These are phyloP conservation scores for Xylaria sp. DNA, from an alignment of 2,329 filamentous ascomycete genomes.

Conservation along the genomic window DNA sequence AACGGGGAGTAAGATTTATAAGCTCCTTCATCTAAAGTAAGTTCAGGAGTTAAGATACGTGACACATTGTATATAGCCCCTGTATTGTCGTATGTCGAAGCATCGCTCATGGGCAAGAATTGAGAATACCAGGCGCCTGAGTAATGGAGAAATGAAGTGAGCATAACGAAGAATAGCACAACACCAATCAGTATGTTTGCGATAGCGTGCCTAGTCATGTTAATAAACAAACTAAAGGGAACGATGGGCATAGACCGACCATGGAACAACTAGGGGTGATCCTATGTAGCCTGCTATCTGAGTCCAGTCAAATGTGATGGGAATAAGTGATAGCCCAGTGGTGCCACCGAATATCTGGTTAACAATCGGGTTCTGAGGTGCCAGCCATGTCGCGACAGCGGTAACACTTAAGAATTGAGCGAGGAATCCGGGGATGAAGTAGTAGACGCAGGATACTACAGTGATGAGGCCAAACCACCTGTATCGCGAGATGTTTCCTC, in stretches of 20 bases:
- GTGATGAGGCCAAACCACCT: slow-evolving; percentile 71
- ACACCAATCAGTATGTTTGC: slow-evolving; percentile 77
- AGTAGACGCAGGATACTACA: slow-evolving; percentile 68
- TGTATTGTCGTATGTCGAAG: slow-evolving; percentile 76
- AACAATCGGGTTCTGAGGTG: slow-evolving; percentile 72
- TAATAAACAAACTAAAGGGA: background rate
- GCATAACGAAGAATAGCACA: slow-evolving; percentile 71
- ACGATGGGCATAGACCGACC: slow-evolving; percentile 51
- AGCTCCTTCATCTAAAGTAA: slow-evolving; percentile 69
- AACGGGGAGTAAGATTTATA: slow-evolving; percentile 75
- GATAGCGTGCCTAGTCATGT: slow-evolving; percentile 70
- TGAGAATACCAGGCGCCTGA: slow-evolving; percentile 70
- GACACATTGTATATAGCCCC: slow-evolving; percentile 71
- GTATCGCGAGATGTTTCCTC: slow-evolving; percentile 74
- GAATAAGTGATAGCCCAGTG: slow-evolving; percentile 73
- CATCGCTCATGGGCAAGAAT: slow-evolving; percentile 76
- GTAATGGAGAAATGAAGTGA: slow-evolving; percentile 70
- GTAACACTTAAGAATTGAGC: slow-evolving; percentile 76
- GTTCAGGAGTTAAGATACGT: slow-evolving; percentile 69
- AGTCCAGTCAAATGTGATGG: slow-evolving; percentile 82
- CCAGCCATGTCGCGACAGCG: slow-evolving; percentile 77
- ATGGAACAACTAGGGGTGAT: slow-evolving; percentile 75
- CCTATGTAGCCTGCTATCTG: slow-evolving; percentile 75
- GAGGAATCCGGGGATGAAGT: slow-evolving; percentile 75
- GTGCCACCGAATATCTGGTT: slow-evolving; percentile 79